Percentiles rank a stretch among this genome's conserved stretches.
Conservation (phyloP, 2,329 filamentous ascomycete genomes). For the Lasiodiplodia sp. region DNA sequence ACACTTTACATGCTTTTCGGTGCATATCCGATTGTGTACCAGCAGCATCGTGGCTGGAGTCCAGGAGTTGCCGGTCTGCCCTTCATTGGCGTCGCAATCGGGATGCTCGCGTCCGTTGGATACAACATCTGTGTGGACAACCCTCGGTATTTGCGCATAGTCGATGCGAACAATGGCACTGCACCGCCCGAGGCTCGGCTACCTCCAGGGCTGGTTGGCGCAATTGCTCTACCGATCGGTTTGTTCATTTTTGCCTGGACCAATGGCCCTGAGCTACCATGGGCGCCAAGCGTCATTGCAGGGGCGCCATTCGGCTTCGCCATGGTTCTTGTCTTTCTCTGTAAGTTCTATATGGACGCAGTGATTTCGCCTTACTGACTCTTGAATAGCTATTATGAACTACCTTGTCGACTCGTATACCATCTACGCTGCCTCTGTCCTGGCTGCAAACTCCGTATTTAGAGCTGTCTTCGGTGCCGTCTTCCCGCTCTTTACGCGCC, state of each 20-base stretch:
- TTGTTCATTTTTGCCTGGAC: conserved; percentile 84
- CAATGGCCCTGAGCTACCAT: conserved; percentile 64
- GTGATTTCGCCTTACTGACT: neutral
- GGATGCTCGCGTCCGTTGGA: conserved; percentile 66
- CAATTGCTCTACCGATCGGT: conserved; percentile 76
- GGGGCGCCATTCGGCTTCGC: conserved; percentile 64
- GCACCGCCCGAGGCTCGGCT: conserved; percentile 75
- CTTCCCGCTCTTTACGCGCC: conserved; percentile 79
- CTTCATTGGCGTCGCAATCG: conserved; percentile 73
- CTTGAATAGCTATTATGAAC: conserved; percentile 43
- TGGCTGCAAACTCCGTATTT: conserved; percentile 81
- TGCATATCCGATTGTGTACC: conserved; percentile 67
- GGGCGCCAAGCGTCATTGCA: conserved; percentile 61
- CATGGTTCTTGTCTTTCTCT: conserved; percentile 71
- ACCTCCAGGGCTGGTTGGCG: conserved; percentile 82
- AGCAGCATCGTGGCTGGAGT: conserved; percentile 51
- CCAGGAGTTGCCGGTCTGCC: conserved; percentile 51
- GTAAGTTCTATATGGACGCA: neutral
- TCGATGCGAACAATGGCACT: conserved; percentile 58
- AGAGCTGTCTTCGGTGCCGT: conserved; percentile 78
- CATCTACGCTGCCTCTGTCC: conserved; percentile 77
- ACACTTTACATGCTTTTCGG: conserved; percentile 59
- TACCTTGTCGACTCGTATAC: conserved; percentile 62
- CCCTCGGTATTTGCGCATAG: conserved; percentile 46
- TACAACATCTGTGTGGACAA: conserved; percentile 54